Evolutionary conservation across 2,329 filamentous ascomycete species (phyloP).

Genomic region (Trichoderma sp.): DNA sequence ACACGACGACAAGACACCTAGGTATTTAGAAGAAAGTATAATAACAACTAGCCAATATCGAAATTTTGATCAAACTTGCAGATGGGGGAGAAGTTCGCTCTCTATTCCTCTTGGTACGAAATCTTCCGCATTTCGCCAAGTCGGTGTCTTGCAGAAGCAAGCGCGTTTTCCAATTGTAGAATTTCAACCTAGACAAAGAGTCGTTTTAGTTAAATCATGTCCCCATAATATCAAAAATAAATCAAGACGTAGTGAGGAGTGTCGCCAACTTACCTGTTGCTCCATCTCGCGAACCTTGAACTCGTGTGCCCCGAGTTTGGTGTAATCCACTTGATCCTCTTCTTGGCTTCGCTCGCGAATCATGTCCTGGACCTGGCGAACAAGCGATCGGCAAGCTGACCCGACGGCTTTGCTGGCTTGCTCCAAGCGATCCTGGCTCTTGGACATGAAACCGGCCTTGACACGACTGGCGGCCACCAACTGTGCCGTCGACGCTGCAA

Average conservation of each 20-base stretch:
- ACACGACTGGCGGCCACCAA: constrained; percentile 93
- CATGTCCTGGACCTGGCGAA: constrained; percentile 91
- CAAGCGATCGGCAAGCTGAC: constrained; percentile 80
- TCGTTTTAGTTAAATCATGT: background rate
- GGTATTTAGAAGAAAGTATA: background rate
- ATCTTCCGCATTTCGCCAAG: constrained; percentile 98
- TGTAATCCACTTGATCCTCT: constrained; percentile 85
- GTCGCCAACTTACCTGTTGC: constrained; percentile 74
- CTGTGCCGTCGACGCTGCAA: constrained; percentile 94
- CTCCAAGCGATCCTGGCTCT: constrained; percentile 91
- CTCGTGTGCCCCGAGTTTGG: constrained; percentile 85
- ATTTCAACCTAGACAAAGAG: constrained; percentile 79
- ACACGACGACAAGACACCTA: background rate
- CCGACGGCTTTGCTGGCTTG: constrained; percentile 91
- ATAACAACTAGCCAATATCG: background rate
- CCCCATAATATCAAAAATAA: background rate
- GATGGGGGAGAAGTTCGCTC: too few species aligned
- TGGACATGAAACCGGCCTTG: constrained; percentile 97
- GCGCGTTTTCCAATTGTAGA: constrained; percentile 86
- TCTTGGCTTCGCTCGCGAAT: constrained; percentile 85
- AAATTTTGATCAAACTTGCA: background rate
- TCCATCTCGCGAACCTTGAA: constrained; percentile 99
- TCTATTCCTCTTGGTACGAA: constrained; percentile 79
- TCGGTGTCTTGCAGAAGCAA: constrained; percentile 76
- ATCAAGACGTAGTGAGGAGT: background rate